These are phyloP conservation scores for Paramarasmius palmivorus DNA, from an alignment of 1,284 basidiomycete genomes.

Conservation along the genomic window DNA sequence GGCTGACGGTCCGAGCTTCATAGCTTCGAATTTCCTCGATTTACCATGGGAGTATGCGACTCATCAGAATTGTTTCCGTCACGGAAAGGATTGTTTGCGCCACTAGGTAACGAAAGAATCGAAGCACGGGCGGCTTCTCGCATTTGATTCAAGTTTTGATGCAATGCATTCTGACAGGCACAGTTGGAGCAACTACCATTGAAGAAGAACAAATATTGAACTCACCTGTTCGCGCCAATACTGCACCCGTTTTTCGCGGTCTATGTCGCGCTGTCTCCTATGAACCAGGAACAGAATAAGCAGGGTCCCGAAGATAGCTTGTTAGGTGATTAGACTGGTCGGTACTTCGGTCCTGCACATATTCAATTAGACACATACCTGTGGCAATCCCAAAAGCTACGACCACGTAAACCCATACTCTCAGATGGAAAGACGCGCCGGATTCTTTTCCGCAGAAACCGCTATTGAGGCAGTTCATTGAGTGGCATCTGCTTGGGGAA, in stretches of 20 bases:
- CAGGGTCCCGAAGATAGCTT: slow-evolving; percentile 74
- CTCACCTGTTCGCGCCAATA: slow-evolving; percentile 86
- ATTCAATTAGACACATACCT: slow-evolving; percentile 41
- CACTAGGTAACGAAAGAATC: slow-evolving; percentile 52
- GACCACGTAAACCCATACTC: slow-evolving; percentile 69
- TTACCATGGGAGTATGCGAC: slow-evolving; percentile 52
- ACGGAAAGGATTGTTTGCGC: slow-evolving; percentile 44
- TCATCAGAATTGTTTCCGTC: slow-evolving; percentile 55
- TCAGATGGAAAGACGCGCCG: slow-evolving; percentile 64
- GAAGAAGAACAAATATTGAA: neutral
- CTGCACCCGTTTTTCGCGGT: slow-evolving; percentile 79
- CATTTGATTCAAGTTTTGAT: slow-evolving; percentile 77
- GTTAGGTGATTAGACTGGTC: neutral
- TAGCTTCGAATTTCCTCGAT: slow-evolving; percentile 41
- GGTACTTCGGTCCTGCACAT: slow-evolving; percentile 1
- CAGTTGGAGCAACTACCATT: slow-evolving; percentile 5
- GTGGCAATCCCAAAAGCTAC: slow-evolving; percentile 74
- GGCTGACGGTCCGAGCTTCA: slow-evolving; percentile 27
- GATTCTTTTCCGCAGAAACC: slow-evolving; percentile 64
- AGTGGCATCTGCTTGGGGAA: slow-evolving; percentile 74
- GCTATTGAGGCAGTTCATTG: slow-evolving; percentile 72
- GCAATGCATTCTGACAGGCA: slow-evolving; percentile 61
- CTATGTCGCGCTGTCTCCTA: slow-evolving; percentile 66
- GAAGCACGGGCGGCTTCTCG: slow-evolving; percentile 68
- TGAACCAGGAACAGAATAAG: slow-evolving; percentile 71